phyloP scores from a whole-genome alignment of 1,284 basidiomycete genomes.

The Fomes fomentarius region DNA sequence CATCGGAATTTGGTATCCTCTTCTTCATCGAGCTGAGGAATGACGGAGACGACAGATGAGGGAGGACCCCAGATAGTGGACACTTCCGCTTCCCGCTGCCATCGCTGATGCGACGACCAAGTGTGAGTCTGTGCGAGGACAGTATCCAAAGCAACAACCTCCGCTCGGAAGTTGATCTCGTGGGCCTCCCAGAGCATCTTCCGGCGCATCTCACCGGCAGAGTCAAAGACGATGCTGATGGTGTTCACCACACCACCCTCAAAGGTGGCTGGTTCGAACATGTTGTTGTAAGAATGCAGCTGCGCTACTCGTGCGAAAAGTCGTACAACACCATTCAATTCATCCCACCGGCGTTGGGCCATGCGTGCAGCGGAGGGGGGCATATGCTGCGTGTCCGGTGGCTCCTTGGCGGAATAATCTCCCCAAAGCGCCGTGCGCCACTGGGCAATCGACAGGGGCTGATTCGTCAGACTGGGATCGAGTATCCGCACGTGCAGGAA shows the following conservation, averaged over 20 bases:
- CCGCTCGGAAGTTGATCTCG: slow-evolving; percentile 7
- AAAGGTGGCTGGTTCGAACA: no score
- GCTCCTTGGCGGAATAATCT: not conserved
- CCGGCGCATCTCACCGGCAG: not conserved
- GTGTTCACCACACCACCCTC: no score
- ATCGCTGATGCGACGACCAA: not conserved
- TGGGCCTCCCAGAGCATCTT: slow-evolving; percentile 3
- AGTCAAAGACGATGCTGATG: not conserved
- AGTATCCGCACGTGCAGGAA: not conserved
- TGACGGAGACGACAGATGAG: not conserved
- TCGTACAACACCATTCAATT: not conserved
- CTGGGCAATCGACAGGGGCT: not conserved
- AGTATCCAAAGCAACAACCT: not conserved
- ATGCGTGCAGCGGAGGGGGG: not conserved
- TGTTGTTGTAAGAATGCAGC: not conserved
- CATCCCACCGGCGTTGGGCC: not conserved
- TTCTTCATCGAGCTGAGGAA: not conserved
- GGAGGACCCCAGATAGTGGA: not conserved
- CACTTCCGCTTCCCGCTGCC: not conserved
- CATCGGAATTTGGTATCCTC: not conserved
- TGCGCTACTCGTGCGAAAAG: not conserved
- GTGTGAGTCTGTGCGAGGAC: not conserved
- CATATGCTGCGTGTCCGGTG: no score
- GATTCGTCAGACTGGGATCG: not conserved
- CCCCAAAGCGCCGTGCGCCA: slow-evolving; percentile 4